phyloP scores from a whole-genome alignment of 345 rosid genomes.

The Combretum micranthum region DNA sequence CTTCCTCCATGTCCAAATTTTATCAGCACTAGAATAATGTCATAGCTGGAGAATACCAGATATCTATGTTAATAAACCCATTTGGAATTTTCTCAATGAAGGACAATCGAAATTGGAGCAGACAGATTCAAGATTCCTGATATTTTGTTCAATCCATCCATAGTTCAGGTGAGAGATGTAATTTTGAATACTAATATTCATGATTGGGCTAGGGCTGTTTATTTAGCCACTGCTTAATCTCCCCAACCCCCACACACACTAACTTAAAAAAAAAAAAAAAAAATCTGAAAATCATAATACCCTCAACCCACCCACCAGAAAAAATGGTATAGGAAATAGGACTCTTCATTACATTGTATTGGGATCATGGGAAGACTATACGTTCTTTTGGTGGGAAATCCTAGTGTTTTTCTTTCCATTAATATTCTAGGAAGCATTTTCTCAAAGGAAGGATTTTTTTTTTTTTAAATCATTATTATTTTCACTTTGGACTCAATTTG shows the following conservation, averaged over 20 bases:
- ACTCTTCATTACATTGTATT: too few relatives aligned
- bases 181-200: neutral
- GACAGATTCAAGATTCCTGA: conserved; percentile 97
- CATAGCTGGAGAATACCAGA: neutral
- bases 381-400: neutral
- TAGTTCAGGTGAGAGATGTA: conserved; percentile 52
- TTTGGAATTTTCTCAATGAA: conserved; percentile 22
- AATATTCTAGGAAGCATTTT: neutral
- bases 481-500: conserved; percentile 2
- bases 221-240: too few relatives aligned
- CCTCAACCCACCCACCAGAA: too few relatives aligned
- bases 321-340: too few relatives aligned
- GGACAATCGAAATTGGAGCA: conserved; percentile 96
- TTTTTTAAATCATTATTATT: neutral
- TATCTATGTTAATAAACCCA: conserved; percentile 1
- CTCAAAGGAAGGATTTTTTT: too few relatives aligned
- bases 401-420: neutral
- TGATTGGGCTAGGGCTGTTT: neutral
- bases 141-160: conserved; percentile 82
- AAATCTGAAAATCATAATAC: too few relatives aligned
- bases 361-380: neutral
- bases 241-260: too few relatives aligned
- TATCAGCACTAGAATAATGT: too few relatives aligned
- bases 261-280: too few relatives aligned
- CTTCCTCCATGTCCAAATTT: too few relatives aligned